A percentile compares a stretch with the other conserved stretches of the same genome.
Conservation (phyloP, 768 basidiomycete species). For the Chiua virens region DNA sequence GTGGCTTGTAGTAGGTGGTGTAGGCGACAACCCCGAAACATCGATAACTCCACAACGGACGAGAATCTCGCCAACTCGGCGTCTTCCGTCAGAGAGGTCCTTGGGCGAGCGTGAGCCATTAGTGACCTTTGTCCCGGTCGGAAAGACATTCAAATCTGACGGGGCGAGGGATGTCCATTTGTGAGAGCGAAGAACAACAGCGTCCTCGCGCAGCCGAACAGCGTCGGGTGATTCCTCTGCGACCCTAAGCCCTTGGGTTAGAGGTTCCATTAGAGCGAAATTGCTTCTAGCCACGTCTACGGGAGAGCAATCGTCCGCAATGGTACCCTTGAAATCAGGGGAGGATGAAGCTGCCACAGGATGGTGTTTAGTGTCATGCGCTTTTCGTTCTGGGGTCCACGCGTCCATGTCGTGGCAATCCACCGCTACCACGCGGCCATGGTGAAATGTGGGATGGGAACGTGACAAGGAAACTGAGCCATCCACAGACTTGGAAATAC, state of each 20-base stretch:
- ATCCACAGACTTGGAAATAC: background rate
- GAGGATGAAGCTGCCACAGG: constrained; percentile 10
- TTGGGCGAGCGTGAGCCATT: background rate
- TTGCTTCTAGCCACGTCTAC: background rate
- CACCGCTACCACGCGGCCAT: constrained; percentile 18
- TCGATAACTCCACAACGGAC: constrained; percentile 18
- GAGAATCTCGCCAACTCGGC: constrained; percentile 19
- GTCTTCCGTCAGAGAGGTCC: constrained; percentile 17
- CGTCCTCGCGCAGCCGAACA: background rate
- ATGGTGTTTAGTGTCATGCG: constrained; percentile 8
- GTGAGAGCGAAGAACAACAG: background rate
- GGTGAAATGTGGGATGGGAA: constrained; percentile 9
- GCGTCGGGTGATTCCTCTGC: background rate
- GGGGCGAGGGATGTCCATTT: constrained; percentile 5
- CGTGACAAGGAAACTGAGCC: constrained; percentile 8
- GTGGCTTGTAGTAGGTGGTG: background rate
- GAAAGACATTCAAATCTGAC: background rate
- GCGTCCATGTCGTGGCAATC: constrained; percentile 28
- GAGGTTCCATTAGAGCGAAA: constrained; percentile 5
- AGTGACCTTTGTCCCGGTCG: background rate
- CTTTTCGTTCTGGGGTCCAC: constrained; percentile 15
- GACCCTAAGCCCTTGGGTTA: background rate
- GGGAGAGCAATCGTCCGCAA: background rate
- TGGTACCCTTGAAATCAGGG: constrained; percentile 6
- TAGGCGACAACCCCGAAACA: background rate